These are phyloP conservation scores for Cyberlindnera saturnus DNA, from an alignment of 805 yeast genomes.

Conservation along the genomic window DNA sequence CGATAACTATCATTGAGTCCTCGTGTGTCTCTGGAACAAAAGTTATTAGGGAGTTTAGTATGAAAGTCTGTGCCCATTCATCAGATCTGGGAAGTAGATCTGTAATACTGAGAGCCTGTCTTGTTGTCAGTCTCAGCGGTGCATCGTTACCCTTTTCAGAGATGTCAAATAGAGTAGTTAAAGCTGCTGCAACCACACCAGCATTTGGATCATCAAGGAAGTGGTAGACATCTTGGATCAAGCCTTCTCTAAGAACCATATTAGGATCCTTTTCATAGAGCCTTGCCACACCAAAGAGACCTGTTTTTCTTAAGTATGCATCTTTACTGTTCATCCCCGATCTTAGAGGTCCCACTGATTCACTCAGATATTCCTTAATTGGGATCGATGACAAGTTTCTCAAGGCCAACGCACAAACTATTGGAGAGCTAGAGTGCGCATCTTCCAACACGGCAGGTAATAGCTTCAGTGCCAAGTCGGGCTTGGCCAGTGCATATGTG, in stretches of 20 bases:
- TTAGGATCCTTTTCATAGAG: constrained; percentile 50
- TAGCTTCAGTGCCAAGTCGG: constrained; percentile 49
- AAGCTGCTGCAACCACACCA: constrained; percentile 62
- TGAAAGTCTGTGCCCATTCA: constrained; percentile 68
- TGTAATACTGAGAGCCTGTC: constrained; percentile 38
- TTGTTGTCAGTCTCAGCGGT: constrained; percentile 46
- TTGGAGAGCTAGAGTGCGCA: constrained; percentile 39
- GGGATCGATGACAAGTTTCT: constrained; percentile 59
- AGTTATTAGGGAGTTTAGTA: constrained; percentile 58
- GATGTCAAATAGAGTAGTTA: constrained; percentile 60
- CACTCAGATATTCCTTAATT: constrained; percentile 41
- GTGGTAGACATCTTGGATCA: constrained; percentile 45
- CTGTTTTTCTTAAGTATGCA: constrained; percentile 59
- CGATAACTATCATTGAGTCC: constrained; percentile 64
- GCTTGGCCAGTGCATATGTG: constrained; percentile 53
- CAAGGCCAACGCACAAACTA: constrained; percentile 53
- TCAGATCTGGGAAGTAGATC: constrained; percentile 23
- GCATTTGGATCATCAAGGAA: constrained; percentile 52
- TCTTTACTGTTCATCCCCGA: constrained; percentile 40
- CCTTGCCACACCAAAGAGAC: constrained; percentile 64
- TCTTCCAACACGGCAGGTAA: constrained; percentile 52
- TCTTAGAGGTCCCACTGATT: constrained; percentile 35
- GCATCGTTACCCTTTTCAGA: constrained; percentile 50
- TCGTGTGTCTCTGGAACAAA: constrained; percentile 65
- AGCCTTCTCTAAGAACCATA: constrained; percentile 34